These are phyloP conservation scores for Cutaneotrichosporon cavernicola DNA, from an alignment of 1,284 basidiomycete species.

Conservation along the genomic window DNA sequence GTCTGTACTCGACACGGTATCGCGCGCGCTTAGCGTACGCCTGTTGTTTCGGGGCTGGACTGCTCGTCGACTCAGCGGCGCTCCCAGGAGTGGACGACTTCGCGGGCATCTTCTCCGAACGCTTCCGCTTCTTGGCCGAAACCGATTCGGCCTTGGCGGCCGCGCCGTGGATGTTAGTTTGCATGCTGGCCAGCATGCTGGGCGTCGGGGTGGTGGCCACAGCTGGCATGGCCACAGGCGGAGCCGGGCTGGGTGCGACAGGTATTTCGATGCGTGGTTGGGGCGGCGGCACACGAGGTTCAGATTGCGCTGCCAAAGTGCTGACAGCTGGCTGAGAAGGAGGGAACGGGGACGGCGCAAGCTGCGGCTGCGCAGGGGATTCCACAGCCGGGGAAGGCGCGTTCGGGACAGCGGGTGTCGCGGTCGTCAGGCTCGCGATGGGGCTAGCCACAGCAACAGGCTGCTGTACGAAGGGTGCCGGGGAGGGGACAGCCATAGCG, in stretches of 20 bases:
- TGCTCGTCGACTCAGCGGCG: conserved; percentile 2
- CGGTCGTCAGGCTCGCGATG: neutral
- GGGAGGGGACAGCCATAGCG: neutral
- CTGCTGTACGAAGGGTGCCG: neutral
- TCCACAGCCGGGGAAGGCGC: neutral
- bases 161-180: neutral
- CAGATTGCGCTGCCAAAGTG: neutral
- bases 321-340: neutral
- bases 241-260: neutral
- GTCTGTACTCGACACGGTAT: conserved; percentile 87
- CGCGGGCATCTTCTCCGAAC: neutral
- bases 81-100: conserved; percentile 1
- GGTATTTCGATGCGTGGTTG: conserved; percentile 6
- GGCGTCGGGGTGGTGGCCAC: conserved; percentile 3
- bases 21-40: conserved; percentile 55
- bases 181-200: neutral
- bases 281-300: neutral
- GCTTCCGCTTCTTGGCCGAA: conserved; percentile 13
- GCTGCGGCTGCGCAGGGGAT: neutral
- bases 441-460: neutral
- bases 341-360: neutral
- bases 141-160: neutral
- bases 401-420: neutral
- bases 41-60: conserved; percentile 16
- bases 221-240: conserved; percentile 7